Evolutionary conservation across 106 monocot species (phyloP).

Genomic region (Posidonia australis): DNA sequence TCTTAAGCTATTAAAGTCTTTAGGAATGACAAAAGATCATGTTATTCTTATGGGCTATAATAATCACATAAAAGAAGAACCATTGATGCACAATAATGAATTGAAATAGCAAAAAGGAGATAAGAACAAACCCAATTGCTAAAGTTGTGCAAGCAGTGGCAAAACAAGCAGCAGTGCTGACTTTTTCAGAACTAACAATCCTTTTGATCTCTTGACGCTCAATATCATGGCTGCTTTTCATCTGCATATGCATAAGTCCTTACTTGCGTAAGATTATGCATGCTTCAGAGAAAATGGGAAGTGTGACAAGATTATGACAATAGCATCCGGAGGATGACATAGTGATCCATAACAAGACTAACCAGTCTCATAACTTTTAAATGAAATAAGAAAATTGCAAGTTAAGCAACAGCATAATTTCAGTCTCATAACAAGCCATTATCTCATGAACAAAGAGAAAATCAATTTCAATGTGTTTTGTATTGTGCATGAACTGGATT

Average conservation of each 20-base stretch:
- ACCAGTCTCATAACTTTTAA: no score
- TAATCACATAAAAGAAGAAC: not conserved
- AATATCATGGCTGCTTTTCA: slow-evolving; percentile 43
- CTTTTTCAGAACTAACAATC: slow-evolving; percentile 67
- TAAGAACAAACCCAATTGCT: slow-evolving; percentile 48
- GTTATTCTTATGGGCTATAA: not conserved
- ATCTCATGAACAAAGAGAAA: no score
- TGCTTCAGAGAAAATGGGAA: not conserved
- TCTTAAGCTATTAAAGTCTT: no score
- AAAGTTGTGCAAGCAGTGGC: slow-evolving; percentile 65
- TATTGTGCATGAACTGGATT: no score
- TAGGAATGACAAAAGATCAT: not conserved
- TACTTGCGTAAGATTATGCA: not conserved
- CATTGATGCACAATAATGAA: not conserved
- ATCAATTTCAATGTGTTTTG: no score
- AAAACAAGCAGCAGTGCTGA: slow-evolving; percentile 53
- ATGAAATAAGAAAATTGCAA: no score
- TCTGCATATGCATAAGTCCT: slow-evolving; percentile 28
- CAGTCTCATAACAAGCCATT: no score
- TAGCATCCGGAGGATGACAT: no score
- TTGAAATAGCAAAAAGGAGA: not conserved
- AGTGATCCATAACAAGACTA: no score
- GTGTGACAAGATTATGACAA: not conserved
- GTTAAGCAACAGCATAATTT: no score
- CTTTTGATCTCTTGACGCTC: slow-evolving; percentile 71